These are phyloP conservation scores for Cetraspora pellucida DNA, from an alignment of 192 early-diverging fungal species.

Conservation along the genomic window DNA sequence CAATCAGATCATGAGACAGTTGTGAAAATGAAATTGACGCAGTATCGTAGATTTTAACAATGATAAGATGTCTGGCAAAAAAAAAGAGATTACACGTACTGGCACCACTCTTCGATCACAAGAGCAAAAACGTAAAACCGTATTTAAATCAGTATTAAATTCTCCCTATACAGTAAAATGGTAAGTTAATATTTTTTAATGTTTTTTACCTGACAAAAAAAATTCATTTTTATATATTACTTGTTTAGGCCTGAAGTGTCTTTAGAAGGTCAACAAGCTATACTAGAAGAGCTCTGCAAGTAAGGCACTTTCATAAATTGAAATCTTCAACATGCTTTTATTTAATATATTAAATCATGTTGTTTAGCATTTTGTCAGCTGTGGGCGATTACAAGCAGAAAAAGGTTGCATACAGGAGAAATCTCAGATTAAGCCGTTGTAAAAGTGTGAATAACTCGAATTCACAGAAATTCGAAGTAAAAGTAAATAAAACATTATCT, in stretches of 20 bases:
- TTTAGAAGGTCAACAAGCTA: slow-evolving; percentile 8
- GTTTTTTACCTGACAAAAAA: too few species aligned
- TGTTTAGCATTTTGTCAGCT: background rate
- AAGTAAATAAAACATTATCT: too few species aligned
- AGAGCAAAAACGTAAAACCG: slow-evolving; percentile 18
- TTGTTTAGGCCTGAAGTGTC: slow-evolving; percentile 21
- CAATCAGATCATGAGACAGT: too few species aligned
- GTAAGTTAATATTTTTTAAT: background rate
- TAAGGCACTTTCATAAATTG: background rate
- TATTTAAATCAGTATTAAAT: slow-evolving; percentile 31
- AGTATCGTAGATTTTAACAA: background rate
- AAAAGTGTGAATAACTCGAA: too few species aligned
- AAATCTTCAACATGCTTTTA: background rate
- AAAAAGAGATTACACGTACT: slow-evolving; percentile 5
- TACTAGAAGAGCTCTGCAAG: slow-evolving; percentile 26
- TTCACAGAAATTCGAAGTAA: too few species aligned
- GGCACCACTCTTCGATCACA: background rate
- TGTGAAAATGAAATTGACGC: background rate
- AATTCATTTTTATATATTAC: background rate
- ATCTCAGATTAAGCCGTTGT: too few species aligned
- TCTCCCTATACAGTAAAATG: slow-evolving; percentile 25
- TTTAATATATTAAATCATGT: background rate
- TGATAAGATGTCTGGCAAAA: background rate
- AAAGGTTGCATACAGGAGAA: too few species aligned
- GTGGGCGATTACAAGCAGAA: background rate